phyloP scores from a whole-genome alignment of 805 yeast species.

The Candida insectalens region DNA sequence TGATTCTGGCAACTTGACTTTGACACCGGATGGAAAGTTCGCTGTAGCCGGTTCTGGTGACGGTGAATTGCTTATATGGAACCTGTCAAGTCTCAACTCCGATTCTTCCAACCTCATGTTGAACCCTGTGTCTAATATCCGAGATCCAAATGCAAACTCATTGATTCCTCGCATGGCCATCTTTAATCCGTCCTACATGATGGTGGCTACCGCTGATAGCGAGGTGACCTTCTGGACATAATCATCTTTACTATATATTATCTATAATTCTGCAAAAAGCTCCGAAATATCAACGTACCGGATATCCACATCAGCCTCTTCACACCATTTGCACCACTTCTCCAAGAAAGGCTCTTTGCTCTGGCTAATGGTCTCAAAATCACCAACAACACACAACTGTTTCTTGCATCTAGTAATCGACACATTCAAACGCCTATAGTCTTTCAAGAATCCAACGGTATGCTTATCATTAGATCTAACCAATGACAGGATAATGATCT shows the following conservation, averaged over 20 bases:
- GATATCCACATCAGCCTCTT: conserved; percentile 47
- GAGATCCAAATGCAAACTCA: background rate
- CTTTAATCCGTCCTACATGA: conserved; percentile 53
- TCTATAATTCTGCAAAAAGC: background rate
- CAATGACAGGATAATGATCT: conserved; percentile 66
- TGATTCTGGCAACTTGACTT: conserved; percentile 47
- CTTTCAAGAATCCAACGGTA: conserved; percentile 69
- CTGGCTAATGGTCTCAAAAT: conserved; percentile 56
- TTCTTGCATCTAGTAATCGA: conserved; percentile 87
- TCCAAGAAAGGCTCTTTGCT: conserved; percentile 39
- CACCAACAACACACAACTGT: conserved; percentile 81
- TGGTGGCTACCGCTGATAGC: conserved; percentile 57
- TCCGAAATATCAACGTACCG: conserved; percentile 47
- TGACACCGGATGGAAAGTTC: conserved; percentile 59
- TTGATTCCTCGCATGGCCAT: conserved; percentile 38
- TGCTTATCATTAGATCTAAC: conserved; percentile 66
- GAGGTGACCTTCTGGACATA: conserved; percentile 34
- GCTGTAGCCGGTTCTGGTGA: conserved; percentile 53
- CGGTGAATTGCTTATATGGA: conserved; percentile 46
- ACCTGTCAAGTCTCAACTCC: conserved; percentile 14
- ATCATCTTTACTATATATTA: background rate
- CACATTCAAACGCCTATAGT: conserved; percentile 75
- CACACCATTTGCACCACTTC: conserved; percentile 65
- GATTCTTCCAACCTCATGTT: background rate
- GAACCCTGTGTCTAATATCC: conserved; percentile 5